Evolutionary conservation across 2,329 filamentous ascomycete species (phyloP).

Genomic region (Diplodia intermedia): DNA sequence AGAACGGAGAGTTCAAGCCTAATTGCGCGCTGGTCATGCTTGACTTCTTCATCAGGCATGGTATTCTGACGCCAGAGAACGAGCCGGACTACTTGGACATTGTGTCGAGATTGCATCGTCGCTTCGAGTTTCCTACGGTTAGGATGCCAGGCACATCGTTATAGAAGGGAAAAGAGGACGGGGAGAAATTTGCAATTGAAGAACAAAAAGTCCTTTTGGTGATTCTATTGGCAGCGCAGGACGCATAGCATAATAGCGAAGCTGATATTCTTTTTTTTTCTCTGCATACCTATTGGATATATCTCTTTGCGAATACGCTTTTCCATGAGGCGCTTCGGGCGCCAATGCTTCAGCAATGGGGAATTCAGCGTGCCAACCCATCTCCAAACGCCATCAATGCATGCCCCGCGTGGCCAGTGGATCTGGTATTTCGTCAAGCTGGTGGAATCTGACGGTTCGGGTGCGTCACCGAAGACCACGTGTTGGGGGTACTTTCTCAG

Average conservation of each 20-base stretch:
- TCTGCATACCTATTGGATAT: slow-evolving; percentile 13
- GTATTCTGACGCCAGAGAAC: slow-evolving; percentile 77
- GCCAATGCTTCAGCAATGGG: slow-evolving; percentile 20
- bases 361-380: slow-evolving; percentile 12
- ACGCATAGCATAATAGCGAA: slow-evolving; percentile 37
- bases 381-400: slow-evolving; percentile 32
- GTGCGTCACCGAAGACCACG: not conserved
- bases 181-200: slow-evolving; percentile 29
- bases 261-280: slow-evolving; percentile 36
- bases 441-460: not conserved
- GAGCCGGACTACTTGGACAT: slow-evolving; percentile 83
- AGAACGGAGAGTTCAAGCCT: slow-evolving; percentile 82
- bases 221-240: slow-evolving; percentile 35
- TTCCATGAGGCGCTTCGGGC: slow-evolving; percentile 21
- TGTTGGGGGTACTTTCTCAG: not conserved
- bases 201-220: slow-evolving; percentile 38
- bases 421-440: not conserved
- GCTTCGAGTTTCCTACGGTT: slow-evolving; percentile 73
- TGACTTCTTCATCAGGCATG: slow-evolving; percentile 89
- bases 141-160: slow-evolving; percentile 36
- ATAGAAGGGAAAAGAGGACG: slow-evolving; percentile 39
- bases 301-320: slow-evolving; percentile 1
- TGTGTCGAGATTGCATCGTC: slow-evolving; percentile 74
- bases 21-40: slow-evolving; percentile 86
- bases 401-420: slow-evolving; percentile 12